Evolutionary conservation across 371 early-diverging fungal species (phyloP), one percentile per base, ranked within the genome.

Genomic region (Mucor sp.): DNA sequence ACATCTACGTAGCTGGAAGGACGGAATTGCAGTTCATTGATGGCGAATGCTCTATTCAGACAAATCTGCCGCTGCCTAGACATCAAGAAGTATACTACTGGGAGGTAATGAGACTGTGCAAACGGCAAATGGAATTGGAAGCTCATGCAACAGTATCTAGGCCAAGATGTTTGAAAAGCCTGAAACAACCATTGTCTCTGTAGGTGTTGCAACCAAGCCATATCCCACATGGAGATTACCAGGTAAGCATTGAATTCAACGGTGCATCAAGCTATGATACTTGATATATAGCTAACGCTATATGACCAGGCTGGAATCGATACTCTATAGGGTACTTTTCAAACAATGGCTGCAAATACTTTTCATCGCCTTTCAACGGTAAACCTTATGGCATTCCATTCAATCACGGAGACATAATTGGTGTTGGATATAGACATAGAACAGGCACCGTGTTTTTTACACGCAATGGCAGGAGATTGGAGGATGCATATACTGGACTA

Each of bases 21-120:
- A 94, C 94, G 5, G 94, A 94, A 65, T 76, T 94, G 14, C 85
- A 87, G 62, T 93, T 88, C 76, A 83, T 76, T 63, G 84, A 90
- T 62, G 88, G 91, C 59, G 93, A 93, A 68, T 87, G 86, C 41
- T 91, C 88, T 66, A 87, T 93, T 28, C 93, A 93, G 70, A 92
- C 94, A n/a, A 94, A 94, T 67, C 68, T 94, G 61, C 94, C 94
- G 3, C 70, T 94, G 56, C 93, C 94, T 25, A 89, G 87, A 70
- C 82, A 85, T 37, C 92, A 92, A 81, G 90, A 91, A 59, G 88
- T 90, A 0, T 89, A 89, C 70, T 91, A 91, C 58, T 91, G 89
- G 86, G 91, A 90, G 74, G 76, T 75, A 72, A 43, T 12, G 48
- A 19, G 9, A 7, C 6, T 12, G n/a, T 19, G 6, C 19, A n/a